phyloP scores from a whole-genome alignment of 306 rosid genomes.

The Neltuma alba region DNA sequence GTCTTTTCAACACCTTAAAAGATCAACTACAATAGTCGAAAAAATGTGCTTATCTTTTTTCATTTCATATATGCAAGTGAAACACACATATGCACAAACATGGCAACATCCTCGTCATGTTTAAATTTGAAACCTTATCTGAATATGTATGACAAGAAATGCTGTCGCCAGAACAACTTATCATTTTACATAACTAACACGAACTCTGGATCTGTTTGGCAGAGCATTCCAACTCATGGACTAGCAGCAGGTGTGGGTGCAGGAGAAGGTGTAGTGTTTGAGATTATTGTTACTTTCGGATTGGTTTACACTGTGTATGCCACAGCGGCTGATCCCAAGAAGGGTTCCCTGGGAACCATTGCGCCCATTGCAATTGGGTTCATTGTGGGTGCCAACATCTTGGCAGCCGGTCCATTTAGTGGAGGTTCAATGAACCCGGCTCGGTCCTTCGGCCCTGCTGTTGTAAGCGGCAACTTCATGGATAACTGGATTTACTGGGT shows the following conservation, averaged over 20 bases:
- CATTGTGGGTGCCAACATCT: conserved; percentile 85
- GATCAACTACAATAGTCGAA: too few species aligned
- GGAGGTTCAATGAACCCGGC: conserved; percentile 98
- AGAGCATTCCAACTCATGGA: conserved; percentile 81
- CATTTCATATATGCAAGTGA: too few species aligned
- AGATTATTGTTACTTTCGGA: conserved; percentile 64
- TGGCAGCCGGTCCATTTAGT: conserved; percentile 87
- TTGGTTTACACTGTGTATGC: conserved; percentile 92
- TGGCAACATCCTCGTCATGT: too few species aligned
- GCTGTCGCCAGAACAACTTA: too few species aligned
- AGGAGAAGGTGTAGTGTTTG: conserved; percentile 63
- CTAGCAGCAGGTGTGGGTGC: conserved; percentile 64
- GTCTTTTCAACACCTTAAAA: too few species aligned
- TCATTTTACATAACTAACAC: background rate
- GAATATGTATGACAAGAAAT: too few species aligned
- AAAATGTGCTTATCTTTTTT: too few species aligned
- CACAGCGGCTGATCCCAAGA: conserved; percentile 86
- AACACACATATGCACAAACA: too few species aligned
- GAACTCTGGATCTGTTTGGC: conserved; percentile 2
- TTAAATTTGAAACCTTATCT: too few species aligned
- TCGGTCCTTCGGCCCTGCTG: conserved; percentile 91
- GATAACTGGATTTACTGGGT: conserved; percentile 88
- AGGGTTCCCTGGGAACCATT: conserved; percentile 70
- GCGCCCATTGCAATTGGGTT: conserved; percentile 95
- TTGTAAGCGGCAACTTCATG: conserved; percentile 57